Percentiles rank a stretch among this genome's conserved stretches.
Conservation (phyloP, 306 rosid species). For the Quercus variabilis region DNA sequence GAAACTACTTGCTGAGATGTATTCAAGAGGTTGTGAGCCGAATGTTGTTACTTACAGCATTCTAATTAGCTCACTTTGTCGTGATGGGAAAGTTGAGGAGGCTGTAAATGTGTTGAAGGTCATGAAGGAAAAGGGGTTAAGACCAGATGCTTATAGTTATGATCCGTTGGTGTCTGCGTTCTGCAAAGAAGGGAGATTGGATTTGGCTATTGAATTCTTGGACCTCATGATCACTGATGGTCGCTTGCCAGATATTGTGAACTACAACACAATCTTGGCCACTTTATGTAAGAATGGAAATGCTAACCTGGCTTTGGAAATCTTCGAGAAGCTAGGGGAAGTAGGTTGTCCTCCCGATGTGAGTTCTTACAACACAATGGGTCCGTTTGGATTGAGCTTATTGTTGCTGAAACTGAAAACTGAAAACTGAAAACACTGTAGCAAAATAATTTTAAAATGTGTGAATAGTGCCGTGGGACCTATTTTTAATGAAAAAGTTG, state of each 20-base stretch:
- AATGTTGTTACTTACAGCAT: slow-evolving; percentile 64
- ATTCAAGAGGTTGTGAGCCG: slow-evolving; percentile 56
- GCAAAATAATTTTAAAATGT: too few relatives aligned
- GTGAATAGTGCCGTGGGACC: too few relatives aligned
- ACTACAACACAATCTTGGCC: slow-evolving; percentile 75
- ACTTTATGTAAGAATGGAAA: slow-evolving; percentile 69
- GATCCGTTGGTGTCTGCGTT: slow-evolving; percentile 74
- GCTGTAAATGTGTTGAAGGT: slow-evolving; percentile 63
- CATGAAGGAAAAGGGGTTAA: slow-evolving; percentile 71
- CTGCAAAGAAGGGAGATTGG: slow-evolving; percentile 69
- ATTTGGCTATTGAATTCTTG: slow-evolving; percentile 60
- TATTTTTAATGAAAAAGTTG: too few relatives aligned
- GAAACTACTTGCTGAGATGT: slow-evolving; percentile 56
- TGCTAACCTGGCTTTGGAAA: slow-evolving; percentile 55
- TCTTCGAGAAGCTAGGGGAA: slow-evolving; percentile 65
- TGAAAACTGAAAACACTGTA: too few relatives aligned
- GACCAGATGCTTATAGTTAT: slow-evolving; percentile 76
- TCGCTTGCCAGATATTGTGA: slow-evolving; percentile 69
- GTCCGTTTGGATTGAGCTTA: too few relatives aligned
- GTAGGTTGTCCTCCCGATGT: slow-evolving; percentile 80
- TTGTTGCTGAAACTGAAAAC: too few relatives aligned
- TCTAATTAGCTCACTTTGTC: slow-evolving; percentile 63
- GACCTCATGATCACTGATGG: slow-evolving; percentile 75
- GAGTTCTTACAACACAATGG: slow-evolving; percentile 81
- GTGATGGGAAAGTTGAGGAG: slow-evolving; percentile 52